Evolutionary conservation across 805 yeast species (phyloP).

Genomic region (Wickerhamomyces strasburgensis): DNA sequence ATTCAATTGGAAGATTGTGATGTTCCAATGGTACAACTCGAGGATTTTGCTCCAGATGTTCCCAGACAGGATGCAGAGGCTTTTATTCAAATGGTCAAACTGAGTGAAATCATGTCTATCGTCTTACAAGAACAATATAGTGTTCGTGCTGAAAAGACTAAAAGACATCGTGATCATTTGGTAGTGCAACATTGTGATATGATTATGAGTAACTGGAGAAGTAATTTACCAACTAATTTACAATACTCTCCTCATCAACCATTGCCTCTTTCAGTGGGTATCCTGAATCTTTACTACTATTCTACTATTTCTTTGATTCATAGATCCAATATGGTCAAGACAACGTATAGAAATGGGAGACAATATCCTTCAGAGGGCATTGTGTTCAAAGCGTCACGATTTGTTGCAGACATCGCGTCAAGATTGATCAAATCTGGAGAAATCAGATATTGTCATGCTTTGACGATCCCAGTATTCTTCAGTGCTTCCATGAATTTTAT

Average conservation of each 20-base stretch:
- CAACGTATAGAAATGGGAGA: conserved; percentile 23
- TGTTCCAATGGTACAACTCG: conserved; percentile 63
- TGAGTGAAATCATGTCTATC: conserved; percentile 67
- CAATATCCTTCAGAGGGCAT: conserved; percentile 44
- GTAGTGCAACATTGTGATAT: conserved; percentile 58
- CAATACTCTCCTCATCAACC: conserved; percentile 56
- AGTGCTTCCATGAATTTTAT: conserved; percentile 66
- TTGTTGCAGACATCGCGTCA: conserved; percentile 60
- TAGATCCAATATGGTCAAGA: conserved; percentile 56
- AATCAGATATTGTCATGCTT: conserved; percentile 50
- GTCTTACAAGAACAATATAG: conserved; percentile 66
- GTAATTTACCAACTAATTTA: conserved; percentile 56
- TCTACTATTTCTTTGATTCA: conserved; percentile 67
- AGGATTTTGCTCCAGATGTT: conserved; percentile 56
- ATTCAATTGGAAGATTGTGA: conserved; percentile 72
- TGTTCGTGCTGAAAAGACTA: conserved; percentile 55
- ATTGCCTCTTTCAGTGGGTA: conserved; percentile 44
- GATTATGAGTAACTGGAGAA: conserved; percentile 75
- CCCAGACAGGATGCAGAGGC: conserved; percentile 47
- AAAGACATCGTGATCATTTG: conserved; percentile 37
- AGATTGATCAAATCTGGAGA: conserved; percentile 47
- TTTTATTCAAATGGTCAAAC: conserved; percentile 58
- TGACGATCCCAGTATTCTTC: conserved; percentile 52
- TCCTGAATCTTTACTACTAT: conserved; percentile 66
- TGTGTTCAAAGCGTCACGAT: conserved; percentile 76